These are phyloP conservation scores for Pulveroboletus ravenelii DNA, from an alignment of 768 basidiomycete genomes.

Conservation along the genomic window DNA sequence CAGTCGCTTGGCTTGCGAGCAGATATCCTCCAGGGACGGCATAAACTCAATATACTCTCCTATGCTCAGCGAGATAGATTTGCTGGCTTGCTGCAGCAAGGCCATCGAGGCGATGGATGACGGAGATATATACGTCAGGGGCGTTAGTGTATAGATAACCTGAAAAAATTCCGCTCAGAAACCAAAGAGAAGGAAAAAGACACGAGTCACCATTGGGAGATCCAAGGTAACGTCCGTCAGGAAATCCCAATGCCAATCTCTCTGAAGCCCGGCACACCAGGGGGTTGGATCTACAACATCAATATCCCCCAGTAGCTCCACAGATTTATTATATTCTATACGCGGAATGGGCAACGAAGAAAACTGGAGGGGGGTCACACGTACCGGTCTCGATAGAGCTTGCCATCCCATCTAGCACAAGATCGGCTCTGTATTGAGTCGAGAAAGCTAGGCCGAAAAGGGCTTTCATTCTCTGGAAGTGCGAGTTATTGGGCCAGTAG, in stretches of 20 bases:
- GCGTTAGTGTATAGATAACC: conserved; percentile 22
- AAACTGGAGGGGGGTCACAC: background rate
- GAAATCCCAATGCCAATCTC: conserved; percentile 38
- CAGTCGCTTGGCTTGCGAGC: conserved; percentile 14
- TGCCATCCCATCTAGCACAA: conserved; percentile 36
- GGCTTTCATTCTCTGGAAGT: conserved; percentile 36
- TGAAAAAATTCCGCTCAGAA: conserved; percentile 5
- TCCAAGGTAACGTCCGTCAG: conserved; percentile 26
- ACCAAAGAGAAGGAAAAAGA: background rate
- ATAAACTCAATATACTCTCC: conserved; percentile 4
- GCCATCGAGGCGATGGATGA: conserved; percentile 32
- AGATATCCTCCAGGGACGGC: conserved; percentile 11
- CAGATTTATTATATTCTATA: conserved; percentile 36
- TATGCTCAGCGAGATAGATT: conserved; percentile 14
- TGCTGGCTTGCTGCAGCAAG: conserved; percentile 33
- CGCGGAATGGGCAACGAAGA: background rate
- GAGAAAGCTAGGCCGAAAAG: conserved; percentile 40
- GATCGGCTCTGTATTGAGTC: conserved; percentile 28
- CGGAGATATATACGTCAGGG: conserved; percentile 20
- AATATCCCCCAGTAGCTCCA: conserved; percentile 28
- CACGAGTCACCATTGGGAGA: conserved; percentile 32
- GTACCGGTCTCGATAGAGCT: conserved; percentile 31
- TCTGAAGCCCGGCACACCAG: conserved; percentile 8
- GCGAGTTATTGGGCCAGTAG: conserved; percentile 34
- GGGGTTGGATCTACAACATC: conserved; percentile 28